Conservation (phyloP, 2,329 filamentous ascomycete genomes). For the Diplodia seriata region DNA sequence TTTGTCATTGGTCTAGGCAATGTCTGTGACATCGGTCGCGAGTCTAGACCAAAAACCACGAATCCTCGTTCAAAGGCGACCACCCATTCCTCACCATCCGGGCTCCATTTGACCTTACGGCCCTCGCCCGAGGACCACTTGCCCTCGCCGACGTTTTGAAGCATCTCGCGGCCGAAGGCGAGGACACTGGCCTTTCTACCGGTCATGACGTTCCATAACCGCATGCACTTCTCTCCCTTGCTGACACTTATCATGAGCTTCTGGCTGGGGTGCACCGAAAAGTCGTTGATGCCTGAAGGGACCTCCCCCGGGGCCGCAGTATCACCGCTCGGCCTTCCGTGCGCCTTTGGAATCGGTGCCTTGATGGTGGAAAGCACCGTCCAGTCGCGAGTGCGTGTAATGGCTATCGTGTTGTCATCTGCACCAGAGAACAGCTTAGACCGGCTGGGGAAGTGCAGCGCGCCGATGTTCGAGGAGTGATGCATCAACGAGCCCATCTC, state of each 20-base stretch:
- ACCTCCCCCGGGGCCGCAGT: slow-evolving; percentile 82
- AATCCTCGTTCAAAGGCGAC: slow-evolving; percentile 88
- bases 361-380: slow-evolving; percentile 86
- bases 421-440: slow-evolving; percentile 86
- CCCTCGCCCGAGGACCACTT: slow-evolving; percentile 83
- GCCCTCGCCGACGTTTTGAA: slow-evolving; percentile 78
- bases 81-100: slow-evolving; percentile 79
- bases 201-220: slow-evolving; percentile 95
- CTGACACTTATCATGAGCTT: slow-evolving; percentile 95
- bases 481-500: slow-evolving; percentile 87
- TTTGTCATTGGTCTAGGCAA: slow-evolving; percentile 74
- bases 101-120: slow-evolving; percentile 79
- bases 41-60: slow-evolving; percentile 87
- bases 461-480: slow-evolving; percentile 82
- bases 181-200: slow-evolving; percentile 94
- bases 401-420: slow-evolving; percentile 90
- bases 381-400: slow-evolving; percentile 89
- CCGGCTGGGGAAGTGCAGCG: slow-evolving; percentile 80
- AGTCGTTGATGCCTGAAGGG: slow-evolving; percentile 90
- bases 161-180: slow-evolving; percentile 77
- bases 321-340: slow-evolving; percentile 85
- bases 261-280: slow-evolving; percentile 94
- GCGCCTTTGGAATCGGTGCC: slow-evolving; percentile 80
- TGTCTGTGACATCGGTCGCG: slow-evolving; percentile 77
- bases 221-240: slow-evolving; percentile 87